Evolutionary conservation across 177 flowering plant species (phyloP).

Genomic region (Telopea speciosissima): DNA sequence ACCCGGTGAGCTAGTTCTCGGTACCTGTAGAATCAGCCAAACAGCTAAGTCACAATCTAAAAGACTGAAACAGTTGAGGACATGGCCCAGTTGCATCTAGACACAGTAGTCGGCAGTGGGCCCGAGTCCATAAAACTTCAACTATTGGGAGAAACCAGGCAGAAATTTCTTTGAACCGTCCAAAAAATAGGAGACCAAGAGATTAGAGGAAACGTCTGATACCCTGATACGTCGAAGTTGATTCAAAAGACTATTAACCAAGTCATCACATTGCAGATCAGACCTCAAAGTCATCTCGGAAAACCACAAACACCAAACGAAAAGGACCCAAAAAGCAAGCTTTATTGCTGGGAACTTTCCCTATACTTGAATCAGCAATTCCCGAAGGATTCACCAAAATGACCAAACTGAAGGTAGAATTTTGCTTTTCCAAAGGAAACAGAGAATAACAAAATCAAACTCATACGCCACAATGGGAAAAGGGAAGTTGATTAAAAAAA

Average conservation of each 20-base stretch:
- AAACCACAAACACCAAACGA: neutral
- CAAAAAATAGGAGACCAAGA: too few species aligned
- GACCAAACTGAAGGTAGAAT: neutral
- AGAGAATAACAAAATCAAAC: neutral
- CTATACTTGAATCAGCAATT: neutral
- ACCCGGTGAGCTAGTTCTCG: constrained; percentile 76
- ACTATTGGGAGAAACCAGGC: neutral
- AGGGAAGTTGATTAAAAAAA: constrained; percentile 14
- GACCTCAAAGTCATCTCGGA: neutral
- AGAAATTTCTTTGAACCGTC: too few species aligned
- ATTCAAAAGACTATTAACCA: too few species aligned
- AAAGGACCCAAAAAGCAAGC: neutral
- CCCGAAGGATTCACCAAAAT: neutral
- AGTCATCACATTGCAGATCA: too few species aligned
- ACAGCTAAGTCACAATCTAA: neutral
- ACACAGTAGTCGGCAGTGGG: neutral
- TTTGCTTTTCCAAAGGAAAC: neutral
- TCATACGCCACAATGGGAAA: too few species aligned
- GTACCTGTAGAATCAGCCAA: constrained; percentile 41
- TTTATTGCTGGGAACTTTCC: neutral
- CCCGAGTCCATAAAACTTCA: neutral
- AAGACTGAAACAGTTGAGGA: neutral
- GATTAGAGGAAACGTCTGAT: too few species aligned
- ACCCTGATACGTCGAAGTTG: too few species aligned
- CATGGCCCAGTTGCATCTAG: neutral